Evolutionary conservation across 495 filamentous ascomycete species (phyloP).

Genomic region (Geoglossum glabrum): DNA sequence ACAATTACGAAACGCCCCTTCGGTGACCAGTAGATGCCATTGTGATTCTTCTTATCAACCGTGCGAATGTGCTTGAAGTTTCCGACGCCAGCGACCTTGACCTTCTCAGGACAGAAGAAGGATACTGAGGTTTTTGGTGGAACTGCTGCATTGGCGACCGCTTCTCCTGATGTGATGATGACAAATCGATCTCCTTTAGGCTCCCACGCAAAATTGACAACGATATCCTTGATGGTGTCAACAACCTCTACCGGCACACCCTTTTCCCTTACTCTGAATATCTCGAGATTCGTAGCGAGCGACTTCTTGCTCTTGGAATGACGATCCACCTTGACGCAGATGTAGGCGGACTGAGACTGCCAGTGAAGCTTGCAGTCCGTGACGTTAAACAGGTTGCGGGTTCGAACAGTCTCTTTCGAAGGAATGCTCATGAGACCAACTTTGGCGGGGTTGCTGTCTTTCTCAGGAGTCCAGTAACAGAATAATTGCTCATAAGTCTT

Average conservation of each 20-base stretch:
- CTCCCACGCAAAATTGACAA: slow-evolving; percentile 98
- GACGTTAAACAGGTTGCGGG: slow-evolving; percentile 92
- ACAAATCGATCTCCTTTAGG: slow-evolving; percentile 94
- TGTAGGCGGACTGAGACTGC: slow-evolving; percentile 82
- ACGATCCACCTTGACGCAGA: slow-evolving; percentile 96
- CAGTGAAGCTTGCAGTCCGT: slow-evolving; percentile 92
- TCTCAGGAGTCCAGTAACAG: slow-evolving; percentile 97
- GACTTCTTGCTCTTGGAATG: slow-evolving; percentile 99
- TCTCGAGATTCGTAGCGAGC: slow-evolving; percentile 87
- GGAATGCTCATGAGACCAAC: slow-evolving; percentile 93
- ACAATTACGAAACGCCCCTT: slow-evolving; percentile 87
- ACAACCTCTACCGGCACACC: slow-evolving; percentile 96
- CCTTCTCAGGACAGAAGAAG: slow-evolving; percentile 91
- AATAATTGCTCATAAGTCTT: slow-evolving; percentile 87
- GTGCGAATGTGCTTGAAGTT: slow-evolving; percentile 92
- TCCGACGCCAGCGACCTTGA: slow-evolving; percentile 53
- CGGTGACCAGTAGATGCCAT: slow-evolving; percentile 98
- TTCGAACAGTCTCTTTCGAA: slow-evolving; percentile 78
- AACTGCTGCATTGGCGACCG: slow-evolving; percentile 52
- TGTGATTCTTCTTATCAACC: slow-evolving; percentile 95
- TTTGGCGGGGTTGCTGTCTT: slow-evolving; percentile 93
- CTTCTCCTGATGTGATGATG: slow-evolving; percentile 84
- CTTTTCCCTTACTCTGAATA: slow-evolving; percentile 92
- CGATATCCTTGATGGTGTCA: slow-evolving; percentile 88
- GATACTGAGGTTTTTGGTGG: slow-evolving; percentile 86